Base-by-base conservation (phyloP, 2,329 filamentous ascomycete genomes). In the Aspergillus pseudotamarii region DNA sequence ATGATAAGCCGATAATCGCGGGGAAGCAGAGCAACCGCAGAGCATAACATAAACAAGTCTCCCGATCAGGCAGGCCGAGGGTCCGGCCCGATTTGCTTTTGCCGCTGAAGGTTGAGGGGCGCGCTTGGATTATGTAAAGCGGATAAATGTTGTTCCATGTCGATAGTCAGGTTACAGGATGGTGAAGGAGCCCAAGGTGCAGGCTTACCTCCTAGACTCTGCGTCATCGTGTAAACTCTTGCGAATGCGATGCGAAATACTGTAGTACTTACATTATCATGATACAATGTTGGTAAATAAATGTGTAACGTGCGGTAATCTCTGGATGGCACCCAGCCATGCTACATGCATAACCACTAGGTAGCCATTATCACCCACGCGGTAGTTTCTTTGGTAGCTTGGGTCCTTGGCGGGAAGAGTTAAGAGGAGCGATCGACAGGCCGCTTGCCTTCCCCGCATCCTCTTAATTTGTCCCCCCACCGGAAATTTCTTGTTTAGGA, bases 1-100 rank as follows among this genome's bases (percentile, higher is more conserved):
- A 36, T 58, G 16, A 28, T 30, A 36, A 21, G 14, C 59, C 23
- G 57, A 59, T 55, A 38, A 55, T 63, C 26, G 63, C 59, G 58
- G 60, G 51, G 60, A 41, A 60, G 16, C 30, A 59, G 26, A 51
- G 26, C 57, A 63, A 50, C 56, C 51, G 30, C 32, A 61, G 51
- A 9, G 60, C 57, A 64, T 61, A 58, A 63, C 62, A 67, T 75
- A 77, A 77, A 78, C 76, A 77, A 75, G 66, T 71, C 71, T 75
- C 75, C 76, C 71, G 61, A 76, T 74, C 63, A 62, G 74, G 76
- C 71, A 75, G 70, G 54, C 64, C 59, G 58, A 57, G 57, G 34
- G 61, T 43, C 60, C 60, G 60, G 51, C 41, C 57, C 56, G 58
- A 45, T 46, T 32, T 51, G 48, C 6, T 21, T 41, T 41, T 23